These are phyloP conservation scores for Ascochyta clinopodiicola DNA, from an alignment of 2,329 filamentous ascomycete genomes.

Conservation along the genomic window DNA sequence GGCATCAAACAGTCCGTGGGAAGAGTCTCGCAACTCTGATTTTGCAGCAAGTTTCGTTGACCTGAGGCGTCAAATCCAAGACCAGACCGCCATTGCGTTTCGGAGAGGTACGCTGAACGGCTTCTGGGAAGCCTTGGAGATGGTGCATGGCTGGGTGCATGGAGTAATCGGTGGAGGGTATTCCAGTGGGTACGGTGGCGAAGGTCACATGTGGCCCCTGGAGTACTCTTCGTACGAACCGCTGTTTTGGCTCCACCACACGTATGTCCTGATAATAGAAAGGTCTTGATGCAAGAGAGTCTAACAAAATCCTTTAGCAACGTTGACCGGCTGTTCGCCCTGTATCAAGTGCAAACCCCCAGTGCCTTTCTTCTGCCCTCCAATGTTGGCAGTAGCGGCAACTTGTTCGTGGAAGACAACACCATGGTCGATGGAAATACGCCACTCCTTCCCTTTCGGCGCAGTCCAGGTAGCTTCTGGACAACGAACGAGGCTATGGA, in stretches of 20 bases:
- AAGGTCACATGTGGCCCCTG: constrained; percentile 75
- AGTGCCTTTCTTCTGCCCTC: constrained; percentile 66
- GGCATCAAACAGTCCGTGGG: constrained; percentile 21
- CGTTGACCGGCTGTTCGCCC: constrained; percentile 62
- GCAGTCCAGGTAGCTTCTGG: constrained; percentile 34
- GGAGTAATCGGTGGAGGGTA: constrained; percentile 54
- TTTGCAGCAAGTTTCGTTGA: constrained; percentile 18
- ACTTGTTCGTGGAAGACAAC: constrained; percentile 49
- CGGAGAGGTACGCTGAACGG: constrained; percentile 18
- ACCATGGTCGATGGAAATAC: constrained; percentile 55
- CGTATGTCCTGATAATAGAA: constrained; percentile 37
- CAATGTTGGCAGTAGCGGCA: constrained; percentile 31
- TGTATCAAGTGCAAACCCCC: constrained; percentile 78
- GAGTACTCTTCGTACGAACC: constrained; percentile 79
- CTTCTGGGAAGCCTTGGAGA: constrained; percentile 47
- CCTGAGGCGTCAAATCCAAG: constrained; percentile 13
- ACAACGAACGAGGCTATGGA: constrained; percentile 35
- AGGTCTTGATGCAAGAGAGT: background rate
- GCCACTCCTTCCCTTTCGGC: constrained; percentile 50
- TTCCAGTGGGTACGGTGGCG: constrained; percentile 3
- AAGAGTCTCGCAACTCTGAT: constrained; percentile 25
- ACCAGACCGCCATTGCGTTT: constrained; percentile 24
- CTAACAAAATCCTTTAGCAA: constrained; percentile 26
- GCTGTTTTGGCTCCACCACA: constrained; percentile 54
- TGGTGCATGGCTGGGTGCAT: constrained; percentile 40